Conservation (phyloP, 257 asterid species). For the Przewalskia tangutica region DNA sequence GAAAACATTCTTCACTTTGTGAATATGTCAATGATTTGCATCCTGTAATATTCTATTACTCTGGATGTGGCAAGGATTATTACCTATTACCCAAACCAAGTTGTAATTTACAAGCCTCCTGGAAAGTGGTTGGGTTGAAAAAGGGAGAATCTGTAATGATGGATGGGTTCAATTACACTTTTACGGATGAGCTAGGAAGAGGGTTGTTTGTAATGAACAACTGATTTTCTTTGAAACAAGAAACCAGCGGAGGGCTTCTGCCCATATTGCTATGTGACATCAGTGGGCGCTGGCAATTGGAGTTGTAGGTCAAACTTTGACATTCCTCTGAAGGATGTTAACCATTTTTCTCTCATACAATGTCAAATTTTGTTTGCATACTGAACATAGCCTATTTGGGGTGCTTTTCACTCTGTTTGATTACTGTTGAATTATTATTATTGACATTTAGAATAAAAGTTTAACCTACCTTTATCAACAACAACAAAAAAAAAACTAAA, state of each 20-base stretch:
- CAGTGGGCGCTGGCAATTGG: neutral
- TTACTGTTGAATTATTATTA: neutral
- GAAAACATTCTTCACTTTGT: neutral
- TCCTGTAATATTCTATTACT: neutral
- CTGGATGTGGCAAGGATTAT: neutral
- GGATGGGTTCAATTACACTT: neutral
- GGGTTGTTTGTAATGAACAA: neutral
- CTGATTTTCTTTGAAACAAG: neutral
- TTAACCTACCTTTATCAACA: no score
- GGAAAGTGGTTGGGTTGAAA: neutral
- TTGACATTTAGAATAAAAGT: neutral
- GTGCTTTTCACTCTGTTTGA: neutral
- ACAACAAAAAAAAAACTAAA: neutral
- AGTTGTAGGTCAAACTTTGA: neutral
- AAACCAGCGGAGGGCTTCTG: neutral
- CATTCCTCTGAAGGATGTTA: neutral
- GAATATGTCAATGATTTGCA: neutral
- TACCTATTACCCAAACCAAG: neutral
- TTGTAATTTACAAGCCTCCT: neutral
- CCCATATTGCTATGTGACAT: neutral
- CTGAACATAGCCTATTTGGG: neutral
- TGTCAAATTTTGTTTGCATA: neutral
- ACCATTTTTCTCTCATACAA: neutral
- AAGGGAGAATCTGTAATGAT: neutral
- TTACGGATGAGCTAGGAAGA: neutral